These are phyloP conservation scores for Fusarium chlamydosporum DNA, from an alignment of 2,329 filamentous ascomycete species.

Conservation along the genomic window DNA sequence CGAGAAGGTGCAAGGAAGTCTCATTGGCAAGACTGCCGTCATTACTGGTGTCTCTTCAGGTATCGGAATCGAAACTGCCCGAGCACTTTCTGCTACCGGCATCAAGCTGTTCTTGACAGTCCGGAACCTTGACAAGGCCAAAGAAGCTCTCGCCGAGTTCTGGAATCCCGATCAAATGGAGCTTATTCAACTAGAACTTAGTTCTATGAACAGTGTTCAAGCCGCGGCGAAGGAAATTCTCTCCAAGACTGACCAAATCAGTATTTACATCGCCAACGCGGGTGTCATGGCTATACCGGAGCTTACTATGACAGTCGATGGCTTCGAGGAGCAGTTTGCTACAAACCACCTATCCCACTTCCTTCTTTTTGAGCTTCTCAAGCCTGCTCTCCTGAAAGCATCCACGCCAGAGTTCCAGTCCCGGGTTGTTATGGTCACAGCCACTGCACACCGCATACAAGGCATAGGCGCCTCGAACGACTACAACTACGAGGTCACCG, in stretches of 20 bases:
- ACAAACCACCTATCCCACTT: conserved; percentile 43
- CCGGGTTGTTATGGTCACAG: conserved; percentile 10
- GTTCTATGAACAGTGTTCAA: conserved; percentile 30
- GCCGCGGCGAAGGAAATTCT: conserved; percentile 1
- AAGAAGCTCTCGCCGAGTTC: conserved; percentile 22
- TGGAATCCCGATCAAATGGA: conserved; percentile 34
- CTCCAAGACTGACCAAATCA: conserved; percentile 7
- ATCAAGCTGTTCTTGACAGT: conserved; percentile 44
- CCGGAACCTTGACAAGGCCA: conserved; percentile 41
- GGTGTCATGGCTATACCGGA: conserved; percentile 38
- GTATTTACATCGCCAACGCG: conserved; percentile 43
- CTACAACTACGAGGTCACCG: conserved; percentile 12
- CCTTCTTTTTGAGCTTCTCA: conserved; percentile 30
- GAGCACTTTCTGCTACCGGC: conserved; percentile 59
- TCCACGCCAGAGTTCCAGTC: conserved; percentile 12
- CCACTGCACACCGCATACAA: conserved; percentile 21
- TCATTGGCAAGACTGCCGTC: conserved; percentile 8
- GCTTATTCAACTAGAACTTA: conserved; percentile 45
- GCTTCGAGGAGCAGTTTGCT: conserved; percentile 38
- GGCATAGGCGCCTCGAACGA: conserved; percentile 11
- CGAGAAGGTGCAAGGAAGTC: conserved; percentile 2
- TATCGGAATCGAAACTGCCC: conserved; percentile 61
- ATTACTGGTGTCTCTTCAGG: conserved; percentile 56
- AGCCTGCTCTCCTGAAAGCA: not conserved
- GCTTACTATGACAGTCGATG: conserved; percentile 24